phyloP scores from a whole-genome alignment of 73 alveolate species.

The Tetrahymena elliotti region DNA sequence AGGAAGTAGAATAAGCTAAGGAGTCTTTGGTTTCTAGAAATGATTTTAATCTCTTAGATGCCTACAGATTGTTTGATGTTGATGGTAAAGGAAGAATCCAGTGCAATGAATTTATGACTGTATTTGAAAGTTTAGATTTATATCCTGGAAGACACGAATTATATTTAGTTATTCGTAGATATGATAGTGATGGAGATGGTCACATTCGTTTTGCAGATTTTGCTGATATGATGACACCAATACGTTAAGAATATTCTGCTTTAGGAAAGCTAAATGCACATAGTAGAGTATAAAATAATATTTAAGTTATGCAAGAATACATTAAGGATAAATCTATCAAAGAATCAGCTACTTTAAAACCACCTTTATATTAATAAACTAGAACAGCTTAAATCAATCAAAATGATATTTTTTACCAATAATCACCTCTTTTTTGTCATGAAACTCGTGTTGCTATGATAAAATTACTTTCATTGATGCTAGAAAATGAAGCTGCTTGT shows the following conservation, averaged over 20 bases:
- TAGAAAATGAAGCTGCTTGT: not conserved
- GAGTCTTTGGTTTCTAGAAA: conserved; percentile 20
- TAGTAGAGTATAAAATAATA: not conserved
- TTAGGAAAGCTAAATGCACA: not conserved
- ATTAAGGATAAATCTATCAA: not conserved
- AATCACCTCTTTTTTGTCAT: not conserved
- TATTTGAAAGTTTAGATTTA: not conserved
- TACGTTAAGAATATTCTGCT: not conserved
- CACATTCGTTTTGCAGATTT: conserved; percentile 18
- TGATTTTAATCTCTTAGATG: conserved; percentile 41
- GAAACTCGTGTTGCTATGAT: not conserved
- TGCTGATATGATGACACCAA: conserved; percentile 25
- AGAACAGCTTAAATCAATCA: not conserved
- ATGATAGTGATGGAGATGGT: conserved; percentile 19
- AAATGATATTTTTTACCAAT: not conserved
- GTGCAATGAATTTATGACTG: not conserved
- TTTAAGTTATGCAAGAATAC: not conserved
- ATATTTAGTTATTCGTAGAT: conserved; percentile 3
- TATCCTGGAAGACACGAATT: not conserved
- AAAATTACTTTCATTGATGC: not conserved
- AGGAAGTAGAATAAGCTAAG: conserved; percentile 42
- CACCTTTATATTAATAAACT: not conserved
- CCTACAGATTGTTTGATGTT: conserved; percentile 32
- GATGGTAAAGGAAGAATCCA: conserved; percentile 17
- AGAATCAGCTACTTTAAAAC: not conserved